Evolutionary conservation across 2,329 filamentous ascomycete species (phyloP).

Genomic region (Septoria petroselini): DNA sequence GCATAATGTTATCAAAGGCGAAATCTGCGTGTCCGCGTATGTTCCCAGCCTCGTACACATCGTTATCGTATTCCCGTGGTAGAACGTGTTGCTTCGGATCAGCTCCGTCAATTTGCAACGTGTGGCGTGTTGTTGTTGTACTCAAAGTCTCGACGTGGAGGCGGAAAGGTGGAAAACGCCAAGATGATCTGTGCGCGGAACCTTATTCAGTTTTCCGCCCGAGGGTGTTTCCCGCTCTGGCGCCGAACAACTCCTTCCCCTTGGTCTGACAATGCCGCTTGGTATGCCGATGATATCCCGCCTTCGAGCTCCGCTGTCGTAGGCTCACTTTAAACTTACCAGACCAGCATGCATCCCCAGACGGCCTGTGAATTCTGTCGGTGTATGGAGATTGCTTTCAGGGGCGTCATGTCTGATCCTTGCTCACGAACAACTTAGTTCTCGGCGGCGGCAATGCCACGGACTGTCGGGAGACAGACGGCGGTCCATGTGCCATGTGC

Average conservation of each 20-base stretch:
- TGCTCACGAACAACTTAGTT: not conserved
- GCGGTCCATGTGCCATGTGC: slow-evolving; percentile 9
- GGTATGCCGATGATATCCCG: slow-evolving; percentile 1
- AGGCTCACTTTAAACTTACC: not conserved
- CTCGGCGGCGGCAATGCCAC: slow-evolving; percentile 13
- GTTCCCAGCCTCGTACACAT: too few relatives aligned
- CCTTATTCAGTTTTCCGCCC: too few relatives aligned
- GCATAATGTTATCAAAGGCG: too few relatives aligned
- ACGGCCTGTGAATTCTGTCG: slow-evolving; percentile 15
- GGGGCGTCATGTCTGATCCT: not conserved
- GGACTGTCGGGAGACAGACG: not conserved
- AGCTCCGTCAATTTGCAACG: too few relatives aligned
- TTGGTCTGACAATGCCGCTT: slow-evolving; percentile 6
- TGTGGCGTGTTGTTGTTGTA: too few relatives aligned
- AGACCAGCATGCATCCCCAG: slow-evolving; percentile 5
- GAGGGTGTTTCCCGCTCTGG: not conserved
- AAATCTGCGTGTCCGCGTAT: too few relatives aligned
- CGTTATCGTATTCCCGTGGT: too few relatives aligned
- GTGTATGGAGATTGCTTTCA: not conserved
- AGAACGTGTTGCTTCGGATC: too few relatives aligned
- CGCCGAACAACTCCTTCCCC: not conserved
- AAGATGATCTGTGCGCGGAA: too few relatives aligned
- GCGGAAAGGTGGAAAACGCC: slow-evolving; percentile 5
- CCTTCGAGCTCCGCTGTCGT: not conserved
- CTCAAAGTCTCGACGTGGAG: not conserved